Percentiles rank a stretch among this genome's conserved stretches.
Conservation (phyloP, 805 yeast species). For the Cyberlindnera bimundalis region DNA sequence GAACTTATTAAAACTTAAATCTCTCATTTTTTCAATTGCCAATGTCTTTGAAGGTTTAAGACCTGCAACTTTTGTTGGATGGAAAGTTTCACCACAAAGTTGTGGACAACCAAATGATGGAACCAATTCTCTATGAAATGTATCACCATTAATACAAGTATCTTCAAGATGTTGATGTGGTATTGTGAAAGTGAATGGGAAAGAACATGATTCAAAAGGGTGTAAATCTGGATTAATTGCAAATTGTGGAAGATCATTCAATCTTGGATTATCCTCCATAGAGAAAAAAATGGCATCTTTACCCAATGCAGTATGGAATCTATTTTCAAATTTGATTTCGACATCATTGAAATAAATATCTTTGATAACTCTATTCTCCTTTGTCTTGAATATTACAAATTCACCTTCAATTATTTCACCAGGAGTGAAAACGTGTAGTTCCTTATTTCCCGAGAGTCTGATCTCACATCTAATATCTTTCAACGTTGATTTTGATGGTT, state of each 20-base stretch:
- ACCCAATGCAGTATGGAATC: conserved; percentile 11
- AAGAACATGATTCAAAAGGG: conserved; percentile 11
- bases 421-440: conserved; percentile 14
- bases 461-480: conserved; percentile 18
- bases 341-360: conserved; percentile 22
- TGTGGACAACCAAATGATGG: conserved; percentile 22
- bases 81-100: conserved; percentile 18
- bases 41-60: conserved; percentile 7
- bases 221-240: conserved; percentile 11
- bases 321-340: conserved; percentile 20
- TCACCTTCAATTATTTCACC: conserved; percentile 20
- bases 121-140: conserved; percentile 9
- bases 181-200: conserved; percentile 20
- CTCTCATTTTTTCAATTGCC: conserved; percentile 4
- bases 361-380: conserved; percentile 6
- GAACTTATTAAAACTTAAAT: conserved; percentile 7
- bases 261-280: conserved; percentile 18
- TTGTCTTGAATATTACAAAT: conserved; percentile 11
- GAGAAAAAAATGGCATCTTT: conserved; percentile 13
- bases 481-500: conserved; percentile 19
- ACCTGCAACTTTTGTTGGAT: conserved; percentile 19
- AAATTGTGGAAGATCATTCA: conserved; percentile 8
- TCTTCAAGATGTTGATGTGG: conserved; percentile 19
- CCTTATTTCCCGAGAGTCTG: conserved; percentile 1
- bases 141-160: conserved; percentile 9